phyloP scores from a whole-genome alignment of 179 eudicot species.

The Carnegiea gigantea region DNA sequence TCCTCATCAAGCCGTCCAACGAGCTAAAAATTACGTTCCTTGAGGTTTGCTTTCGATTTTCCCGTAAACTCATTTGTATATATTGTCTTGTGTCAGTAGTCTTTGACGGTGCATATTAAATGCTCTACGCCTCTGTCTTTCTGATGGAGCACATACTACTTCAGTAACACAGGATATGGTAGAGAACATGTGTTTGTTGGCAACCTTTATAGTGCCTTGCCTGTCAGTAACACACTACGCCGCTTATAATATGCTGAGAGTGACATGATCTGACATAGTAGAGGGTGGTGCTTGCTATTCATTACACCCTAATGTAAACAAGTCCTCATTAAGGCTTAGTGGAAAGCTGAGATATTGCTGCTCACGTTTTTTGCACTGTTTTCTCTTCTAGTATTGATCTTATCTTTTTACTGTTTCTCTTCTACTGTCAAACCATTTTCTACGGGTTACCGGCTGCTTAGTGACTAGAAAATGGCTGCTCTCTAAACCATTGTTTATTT shows the following conservation, averaged over 20 bases:
- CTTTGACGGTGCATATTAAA: background rate
- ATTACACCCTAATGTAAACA: background rate
- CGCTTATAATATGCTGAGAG: background rate
- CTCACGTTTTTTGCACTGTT: background rate
- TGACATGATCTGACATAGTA: background rate
- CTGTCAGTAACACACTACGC: background rate
- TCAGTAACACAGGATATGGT: background rate
- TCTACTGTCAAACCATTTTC: background rate
- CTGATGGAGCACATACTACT: background rate
- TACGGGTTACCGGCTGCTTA: background rate
- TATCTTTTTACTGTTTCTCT: background rate
- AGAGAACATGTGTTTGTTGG: background rate
- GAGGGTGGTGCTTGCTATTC: background rate
- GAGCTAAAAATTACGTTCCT: slow-evolving; percentile 93
- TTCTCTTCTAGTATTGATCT: background rate
- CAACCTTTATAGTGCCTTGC: background rate
- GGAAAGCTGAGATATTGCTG: background rate
- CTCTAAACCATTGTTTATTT: background rate
- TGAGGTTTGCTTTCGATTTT: slow-evolving; percentile 60
- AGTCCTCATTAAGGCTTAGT: background rate
- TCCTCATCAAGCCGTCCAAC: slow-evolving; percentile 73
- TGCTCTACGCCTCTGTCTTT: background rate
- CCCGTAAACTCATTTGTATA: background rate
- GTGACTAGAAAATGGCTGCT: background rate
- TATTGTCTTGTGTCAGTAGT: background rate